These are phyloP conservation scores for Centrapalus pauciflorus DNA, from an alignment of 129 eudicot genomes.

Conservation along the genomic window DNA sequence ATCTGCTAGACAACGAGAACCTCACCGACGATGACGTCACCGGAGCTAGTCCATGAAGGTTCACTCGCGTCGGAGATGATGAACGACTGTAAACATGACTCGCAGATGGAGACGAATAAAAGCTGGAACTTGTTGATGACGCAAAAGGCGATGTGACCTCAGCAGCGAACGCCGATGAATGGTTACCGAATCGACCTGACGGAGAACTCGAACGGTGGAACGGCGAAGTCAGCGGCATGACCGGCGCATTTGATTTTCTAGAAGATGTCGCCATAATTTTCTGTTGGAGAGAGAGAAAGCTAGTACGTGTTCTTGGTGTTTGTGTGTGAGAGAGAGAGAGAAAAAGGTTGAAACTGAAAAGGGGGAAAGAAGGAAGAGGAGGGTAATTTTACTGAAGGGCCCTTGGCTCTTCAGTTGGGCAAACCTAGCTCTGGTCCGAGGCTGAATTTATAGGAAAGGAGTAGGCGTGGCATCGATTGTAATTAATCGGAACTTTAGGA, in stretches of 20 bases:
- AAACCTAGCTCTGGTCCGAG: conserved; percentile 68
- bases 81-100: conserved; percentile 49
- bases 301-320: conserved; percentile 7
- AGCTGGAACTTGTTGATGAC: conserved; percentile 56
- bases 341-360: neutral
- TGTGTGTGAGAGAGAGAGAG: conserved; percentile 16
- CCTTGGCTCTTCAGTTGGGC: conserved; percentile 87
- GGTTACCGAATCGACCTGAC: conserved; percentile 29
- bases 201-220: conserved; percentile 38
- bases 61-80: conserved; percentile 77
- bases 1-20: conserved; percentile 54
- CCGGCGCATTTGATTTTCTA: conserved; percentile 50
- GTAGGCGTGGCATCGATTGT: conserved; percentile 26
- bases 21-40: conserved; percentile 56
- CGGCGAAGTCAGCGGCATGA: conserved; percentile 37
- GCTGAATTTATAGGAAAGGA: conserved; percentile 54
- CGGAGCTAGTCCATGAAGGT: conserved; percentile 61
- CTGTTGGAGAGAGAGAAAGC: neutral
- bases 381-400: conserved; percentile 45
- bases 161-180: conserved; percentile 35
- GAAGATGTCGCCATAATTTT: conserved; percentile 44
- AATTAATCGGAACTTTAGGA: conserved; percentile 28
- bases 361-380: neutral
- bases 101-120: conserved; percentile 44
- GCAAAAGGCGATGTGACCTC: conserved; percentile 42